Evolutionary conservation across 1,139 yeast genomes (phyloP).

Genomic region (Saccharomycopsis crataegensis): DNA sequence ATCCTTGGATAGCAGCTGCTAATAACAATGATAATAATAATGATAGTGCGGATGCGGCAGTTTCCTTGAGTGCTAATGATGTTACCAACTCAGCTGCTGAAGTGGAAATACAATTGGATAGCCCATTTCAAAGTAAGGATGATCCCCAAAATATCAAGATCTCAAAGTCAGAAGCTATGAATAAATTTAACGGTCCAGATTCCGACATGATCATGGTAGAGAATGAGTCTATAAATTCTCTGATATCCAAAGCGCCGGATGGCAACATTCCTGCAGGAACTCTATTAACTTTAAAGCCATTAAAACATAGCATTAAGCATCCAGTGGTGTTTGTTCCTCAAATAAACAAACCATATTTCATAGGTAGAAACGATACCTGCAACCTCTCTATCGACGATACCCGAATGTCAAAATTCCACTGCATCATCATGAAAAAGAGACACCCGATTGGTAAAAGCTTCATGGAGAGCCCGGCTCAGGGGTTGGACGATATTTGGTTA

Average conservation of each 20-base stretch:
- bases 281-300: slow-evolving; percentile 42
- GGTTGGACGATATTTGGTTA: slow-evolving; percentile 73
- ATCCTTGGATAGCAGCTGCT: slow-evolving; percentile 14
- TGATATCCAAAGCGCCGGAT: not conserved
- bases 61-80: not conserved
- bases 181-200: too few species aligned
- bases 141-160: too few species aligned
- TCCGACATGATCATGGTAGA: too few species aligned
- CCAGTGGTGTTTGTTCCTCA: slow-evolving; percentile 52
- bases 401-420: slow-evolving; percentile 78
- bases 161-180: too few species aligned
- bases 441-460: slow-evolving; percentile 51
- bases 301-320: slow-evolving; percentile 33
- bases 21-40: not conserved
- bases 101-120: not conserved
- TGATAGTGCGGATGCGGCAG: not conserved
- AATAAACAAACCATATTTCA: slow-evolving; percentile 52
- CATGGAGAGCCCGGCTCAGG: slow-evolving; percentile 59
- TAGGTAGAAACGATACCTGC: slow-evolving; percentile 59
- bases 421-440: slow-evolving; percentile 54
- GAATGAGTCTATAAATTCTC: too few species aligned
- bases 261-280: slow-evolving; percentile 35
- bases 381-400: slow-evolving; percentile 58
- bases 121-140: not conserved
- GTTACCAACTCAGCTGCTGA: not conserved